These are phyloP conservation scores for Vaccinium vitisidaea DNA, from an alignment of 148 eudicot species.

Conservation along the genomic window DNA sequence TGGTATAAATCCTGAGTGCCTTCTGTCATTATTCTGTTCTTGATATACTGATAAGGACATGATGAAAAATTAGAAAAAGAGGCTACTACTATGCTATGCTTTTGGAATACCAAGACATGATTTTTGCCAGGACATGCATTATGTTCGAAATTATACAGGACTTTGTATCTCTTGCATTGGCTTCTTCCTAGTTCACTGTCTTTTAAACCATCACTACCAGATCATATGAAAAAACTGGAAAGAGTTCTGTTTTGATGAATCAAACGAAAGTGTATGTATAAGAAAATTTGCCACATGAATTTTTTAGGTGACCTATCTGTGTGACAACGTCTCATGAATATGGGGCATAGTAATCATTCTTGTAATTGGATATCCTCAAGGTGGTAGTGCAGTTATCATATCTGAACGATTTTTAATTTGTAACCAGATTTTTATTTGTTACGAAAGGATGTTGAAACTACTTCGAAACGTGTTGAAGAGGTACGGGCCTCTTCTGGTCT, in stretches of 20 bases:
- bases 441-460: conserved; percentile 74
- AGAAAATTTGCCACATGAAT: not conserved
- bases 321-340: not conserved
- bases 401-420: conserved; percentile 2
- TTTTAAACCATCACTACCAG: not conserved
- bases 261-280: not conserved
- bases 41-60: not conserved
- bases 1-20: not conserved
- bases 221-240: not conserved
- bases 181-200: not conserved
- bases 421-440: conserved; percentile 82
- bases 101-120: not conserved
- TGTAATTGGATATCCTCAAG: not conserved
- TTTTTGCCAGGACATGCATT: not conserved
- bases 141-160: not conserved
- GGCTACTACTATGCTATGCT: not conserved
- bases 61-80: not conserved
- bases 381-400: not conserved
- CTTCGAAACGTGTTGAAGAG: conserved; percentile 67
- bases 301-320: not conserved
- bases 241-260: conserved; percentile 1
- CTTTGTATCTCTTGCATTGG: not conserved
- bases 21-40: not conserved
- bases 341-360: not conserved
- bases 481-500: conserved; percentile 71